Conservation (phyloP, 2,329 filamentous ascomycete species). For the Fusarium sp. region DNA sequence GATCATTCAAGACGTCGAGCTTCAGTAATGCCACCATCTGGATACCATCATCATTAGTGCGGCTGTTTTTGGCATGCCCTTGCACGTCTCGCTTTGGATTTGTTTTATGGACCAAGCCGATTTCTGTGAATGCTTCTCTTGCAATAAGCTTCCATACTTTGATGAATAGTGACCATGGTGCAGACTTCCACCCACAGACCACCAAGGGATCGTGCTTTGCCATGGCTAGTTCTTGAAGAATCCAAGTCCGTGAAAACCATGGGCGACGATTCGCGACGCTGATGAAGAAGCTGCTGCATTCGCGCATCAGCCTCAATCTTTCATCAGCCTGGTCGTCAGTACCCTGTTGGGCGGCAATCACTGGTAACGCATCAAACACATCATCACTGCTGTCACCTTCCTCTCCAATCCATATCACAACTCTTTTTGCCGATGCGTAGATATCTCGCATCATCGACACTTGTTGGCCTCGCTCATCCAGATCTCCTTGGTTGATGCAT, state of each 20-base stretch:
- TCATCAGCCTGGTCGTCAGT: not conserved
- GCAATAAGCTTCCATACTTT: not conserved
- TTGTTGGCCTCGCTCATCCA: not conserved
- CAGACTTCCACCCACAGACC: not conserved
- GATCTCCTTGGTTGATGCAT: not conserved
- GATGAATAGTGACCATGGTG: not conserved
- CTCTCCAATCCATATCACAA: not conserved
- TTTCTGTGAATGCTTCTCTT: not conserved
- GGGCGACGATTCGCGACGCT: not conserved
- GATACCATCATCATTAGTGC: not conserved
- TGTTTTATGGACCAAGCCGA: not conserved
- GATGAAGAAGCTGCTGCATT: not conserved
- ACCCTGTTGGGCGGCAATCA: not conserved
- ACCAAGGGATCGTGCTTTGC: not conserved
- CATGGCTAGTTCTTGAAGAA: not conserved
- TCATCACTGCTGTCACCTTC: not conserved
- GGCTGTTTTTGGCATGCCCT: fast-evolving
- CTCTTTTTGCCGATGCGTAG: not conserved
- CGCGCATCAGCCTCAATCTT: not conserved
- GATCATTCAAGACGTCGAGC: not conserved
- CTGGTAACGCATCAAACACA: not conserved
- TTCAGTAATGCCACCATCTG: not conserved
- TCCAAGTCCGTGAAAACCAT: not conserved
- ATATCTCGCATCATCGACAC: not conserved
- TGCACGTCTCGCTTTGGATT: not conserved